A percentile compares a stretch with the other conserved stretches of the same genome.
These are phyloP conservation scores for Penicillium nucicola DNA, from an alignment of 495 filamentous ascomycete genomes.

Conservation along the genomic window DNA sequence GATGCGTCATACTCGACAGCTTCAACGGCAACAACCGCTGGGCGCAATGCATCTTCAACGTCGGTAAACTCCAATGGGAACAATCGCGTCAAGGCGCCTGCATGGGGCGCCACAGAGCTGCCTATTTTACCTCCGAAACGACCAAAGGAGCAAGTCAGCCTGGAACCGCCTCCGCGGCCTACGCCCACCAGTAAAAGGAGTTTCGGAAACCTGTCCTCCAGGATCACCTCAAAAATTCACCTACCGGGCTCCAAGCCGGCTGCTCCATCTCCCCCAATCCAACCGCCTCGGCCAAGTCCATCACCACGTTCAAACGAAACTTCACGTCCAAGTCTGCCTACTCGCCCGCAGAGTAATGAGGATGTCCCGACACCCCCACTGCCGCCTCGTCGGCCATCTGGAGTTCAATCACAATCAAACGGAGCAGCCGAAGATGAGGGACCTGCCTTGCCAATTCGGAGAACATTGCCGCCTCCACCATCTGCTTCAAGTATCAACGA, in stretches of 20 bases:
- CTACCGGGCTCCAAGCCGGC: slow-evolving; percentile 15
- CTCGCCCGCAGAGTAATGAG: background rate
- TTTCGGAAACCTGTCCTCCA: slow-evolving; percentile 15
- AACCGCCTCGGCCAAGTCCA: slow-evolving; percentile 3
- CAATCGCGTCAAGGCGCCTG: slow-evolving; percentile 36
- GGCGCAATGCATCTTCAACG: slow-evolving; percentile 28
- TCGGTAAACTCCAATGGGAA: slow-evolving; percentile 28
- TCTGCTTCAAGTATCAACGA: slow-evolving; percentile 27
- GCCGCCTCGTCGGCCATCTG: slow-evolving; percentile 31
- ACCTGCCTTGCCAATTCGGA: slow-evolving; percentile 20
- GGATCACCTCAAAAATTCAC: slow-evolving; percentile 18
- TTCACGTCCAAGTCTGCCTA: slow-evolving; percentile 10
- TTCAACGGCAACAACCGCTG: slow-evolving; percentile 33
- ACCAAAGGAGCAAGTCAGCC: slow-evolving; percentile 17
- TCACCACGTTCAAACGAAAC: slow-evolving; percentile 13
- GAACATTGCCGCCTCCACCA: slow-evolving; percentile 33
- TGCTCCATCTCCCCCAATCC: slow-evolving; percentile 10
- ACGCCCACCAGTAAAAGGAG: slow-evolving; percentile 19
- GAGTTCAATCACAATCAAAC: slow-evolving; percentile 15
- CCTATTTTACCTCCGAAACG: slow-evolving; percentile 45
- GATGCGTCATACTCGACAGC: slow-evolving; percentile 36
- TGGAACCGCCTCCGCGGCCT: slow-evolving; percentile 20
- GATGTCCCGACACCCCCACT: slow-evolving; percentile 20
- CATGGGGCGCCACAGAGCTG: slow-evolving; percentile 42
- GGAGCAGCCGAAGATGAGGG: slow-evolving; percentile 8